Evolutionary conservation across 2,329 filamentous ascomycete species (phyloP), one percentile per base, ranked within the genome.

Genomic region (Gaeumannomyces tritici): DNA sequence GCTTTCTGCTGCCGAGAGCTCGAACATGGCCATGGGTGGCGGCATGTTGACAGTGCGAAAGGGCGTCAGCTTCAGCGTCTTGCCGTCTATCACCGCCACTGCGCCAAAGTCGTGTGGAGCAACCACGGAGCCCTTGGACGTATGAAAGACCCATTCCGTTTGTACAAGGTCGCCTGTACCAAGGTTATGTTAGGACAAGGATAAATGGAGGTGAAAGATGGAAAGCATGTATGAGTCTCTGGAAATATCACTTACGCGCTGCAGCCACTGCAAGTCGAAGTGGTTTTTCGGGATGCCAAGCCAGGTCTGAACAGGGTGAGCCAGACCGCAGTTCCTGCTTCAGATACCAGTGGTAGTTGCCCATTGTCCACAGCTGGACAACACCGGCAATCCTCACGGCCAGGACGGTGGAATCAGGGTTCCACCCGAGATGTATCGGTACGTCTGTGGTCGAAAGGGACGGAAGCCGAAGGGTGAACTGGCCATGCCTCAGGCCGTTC

Each of bases 291-390:
- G 91, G 85, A 73, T 99, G 91, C 95, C 95, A 99, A 0, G 78
- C 72, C n/a, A 85, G 71, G 68, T 58, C 70, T 61, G 54, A 74
- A 12, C 61, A 69, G 4, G 69, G 67, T 15, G 68, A 69, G 9
- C 73, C 68, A 8, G 81, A 76, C 8, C 77, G 75, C 8, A 97
- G 80, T 71, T 97, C 92, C 72, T 96, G 92, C 76, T 99, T 99
- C 21, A 99, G 80, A 73, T 98, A 98, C 84, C 95, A 99, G 72
- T 98, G 91, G 68, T 99, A 99, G 73, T 99, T 99, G 26, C 91
- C 90, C 82, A 89, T 96, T 0, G 92, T 96, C 95, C 95, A 99
- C 1, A 99, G 78, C 71, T 99, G 95, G n/a, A 95, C 77, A 62
- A 85, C 83, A 66, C 92, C 84, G 35, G 79, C 78, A 67, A 93